Conservation (phyloP, 495 filamentous ascomycete genomes). For the Aspergillus olivimuriae region DNA sequence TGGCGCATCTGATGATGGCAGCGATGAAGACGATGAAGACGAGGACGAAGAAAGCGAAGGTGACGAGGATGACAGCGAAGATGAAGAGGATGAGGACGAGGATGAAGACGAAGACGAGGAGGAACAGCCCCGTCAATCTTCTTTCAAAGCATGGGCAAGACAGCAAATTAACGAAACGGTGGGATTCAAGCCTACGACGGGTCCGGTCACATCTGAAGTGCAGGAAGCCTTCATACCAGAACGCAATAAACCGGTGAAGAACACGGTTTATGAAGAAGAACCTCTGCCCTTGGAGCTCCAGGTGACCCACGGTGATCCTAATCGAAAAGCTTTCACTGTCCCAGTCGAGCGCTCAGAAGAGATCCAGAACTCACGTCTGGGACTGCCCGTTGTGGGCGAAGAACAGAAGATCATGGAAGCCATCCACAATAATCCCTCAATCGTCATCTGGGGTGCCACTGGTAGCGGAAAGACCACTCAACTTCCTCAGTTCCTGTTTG, state of each 20-base stretch:
- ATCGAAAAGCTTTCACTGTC: conserved; percentile 72
- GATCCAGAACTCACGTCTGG: conserved; percentile 71
- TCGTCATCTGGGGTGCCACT: conserved; percentile 93
- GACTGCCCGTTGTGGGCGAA: conserved; percentile 84
- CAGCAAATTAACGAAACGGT: conserved; percentile 74
- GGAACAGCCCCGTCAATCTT: conserved; percentile 47
- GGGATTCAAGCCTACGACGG: conserved; percentile 49
- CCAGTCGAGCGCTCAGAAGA: conserved; percentile 61
- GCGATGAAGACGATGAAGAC: conserved; percentile 9
- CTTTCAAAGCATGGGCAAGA: conserved; percentile 94
- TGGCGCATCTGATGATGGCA: conserved; percentile 4
- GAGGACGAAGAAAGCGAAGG: conserved; percentile 20
- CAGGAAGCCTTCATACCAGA: conserved; percentile 21
- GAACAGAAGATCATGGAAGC: conserved; percentile 99
- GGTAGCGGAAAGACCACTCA: conserved; percentile 98
- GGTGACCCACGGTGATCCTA: conserved; percentile 49
- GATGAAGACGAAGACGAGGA: conserved; percentile 25
- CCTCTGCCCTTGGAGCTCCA: conserved; percentile 70
- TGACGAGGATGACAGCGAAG: conserved; percentile 19
- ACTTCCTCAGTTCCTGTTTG: conserved; percentile 90
- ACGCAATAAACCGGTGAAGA: conserved; percentile 23
- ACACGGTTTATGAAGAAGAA: conserved; percentile 59
- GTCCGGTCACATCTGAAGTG: conserved; percentile 23
- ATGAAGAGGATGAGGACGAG: conserved; percentile 17
- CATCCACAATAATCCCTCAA: conserved; percentile 77